phyloP scores from a whole-genome alignment of 2,329 filamentous ascomycete species.

The Neopestalotiopsis clavispora region DNA sequence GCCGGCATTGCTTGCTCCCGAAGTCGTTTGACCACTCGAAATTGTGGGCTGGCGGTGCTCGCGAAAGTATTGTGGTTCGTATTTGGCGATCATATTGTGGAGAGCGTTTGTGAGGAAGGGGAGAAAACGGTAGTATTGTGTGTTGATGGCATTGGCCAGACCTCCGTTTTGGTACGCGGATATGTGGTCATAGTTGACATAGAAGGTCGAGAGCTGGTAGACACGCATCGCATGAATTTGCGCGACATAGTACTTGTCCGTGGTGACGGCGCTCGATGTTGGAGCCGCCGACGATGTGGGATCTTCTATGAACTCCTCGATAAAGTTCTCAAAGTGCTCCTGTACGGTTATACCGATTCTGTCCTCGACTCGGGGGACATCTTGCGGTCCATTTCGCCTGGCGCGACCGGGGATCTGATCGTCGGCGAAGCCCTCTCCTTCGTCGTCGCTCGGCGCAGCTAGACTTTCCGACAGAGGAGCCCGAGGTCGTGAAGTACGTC shows the following conservation, averaged over 20 bases:
- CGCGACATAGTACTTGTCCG: conserved; percentile 83
- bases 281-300: conserved; percentile 66
- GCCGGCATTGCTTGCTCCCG: conserved; percentile 66
- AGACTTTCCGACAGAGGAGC: conserved; percentile 67
- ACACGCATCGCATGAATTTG: conserved; percentile 79
- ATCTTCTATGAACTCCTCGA: conserved; percentile 79
- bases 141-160: conserved; percentile 83
- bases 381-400: conserved; percentile 51
- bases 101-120: conserved; percentile 88
- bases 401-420: conserved; percentile 63
- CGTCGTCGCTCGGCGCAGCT: conserved; percentile 65
- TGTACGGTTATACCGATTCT: conserved; percentile 76
- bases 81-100: conserved; percentile 91
- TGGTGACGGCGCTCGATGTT: conserved; percentile 72
- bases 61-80: conserved; percentile 92
- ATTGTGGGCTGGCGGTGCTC: conserved; percentile 86
- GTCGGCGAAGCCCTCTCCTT: conserved; percentile 66
- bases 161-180: conserved; percentile 77
- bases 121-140: conserved; percentile 92
- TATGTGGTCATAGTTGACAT: conserved; percentile 87
- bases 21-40: conserved; percentile 73
- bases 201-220: conserved; percentile 81
- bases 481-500: conserved; percentile 45
- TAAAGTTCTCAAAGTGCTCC: conserved; percentile 78
- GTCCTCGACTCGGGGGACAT: conserved; percentile 76